phyloP scores from a whole-genome alignment of 805 yeast species.

The Sugiyamaella chiloensis region DNA sequence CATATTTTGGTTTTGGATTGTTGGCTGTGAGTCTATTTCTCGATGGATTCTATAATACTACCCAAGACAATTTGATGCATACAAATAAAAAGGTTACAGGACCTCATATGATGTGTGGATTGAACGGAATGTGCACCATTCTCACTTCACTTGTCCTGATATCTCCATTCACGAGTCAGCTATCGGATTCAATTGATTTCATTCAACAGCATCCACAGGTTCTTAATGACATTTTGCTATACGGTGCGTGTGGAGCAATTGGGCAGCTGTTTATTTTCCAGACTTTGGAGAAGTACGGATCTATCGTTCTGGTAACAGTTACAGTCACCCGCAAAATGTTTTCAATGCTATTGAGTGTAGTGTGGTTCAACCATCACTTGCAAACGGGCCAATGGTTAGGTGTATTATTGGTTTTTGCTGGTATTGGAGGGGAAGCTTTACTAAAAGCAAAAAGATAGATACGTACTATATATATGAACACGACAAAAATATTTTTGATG shows the following conservation, averaged over 20 bases:
- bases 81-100: constrained; percentile 58
- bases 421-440: constrained; percentile 76
- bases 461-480: too few relatives aligned
- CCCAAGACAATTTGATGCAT: constrained; percentile 82
- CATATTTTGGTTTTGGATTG: constrained; percentile 58
- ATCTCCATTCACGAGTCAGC: constrained; percentile 52
- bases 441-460: too few relatives aligned
- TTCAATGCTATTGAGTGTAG: constrained; percentile 86
- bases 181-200: constrained; percentile 48
- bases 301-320: constrained; percentile 81
- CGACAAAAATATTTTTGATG: too few relatives aligned
- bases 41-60: constrained; percentile 90
- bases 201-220: constrained; percentile 51
- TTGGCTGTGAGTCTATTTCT: constrained; percentile 63
- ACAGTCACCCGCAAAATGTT: constrained; percentile 96
- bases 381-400: constrained; percentile 71
- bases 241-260: constrained; percentile 76
- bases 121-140: constrained; percentile 46
- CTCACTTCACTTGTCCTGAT: constrained; percentile 43
- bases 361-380: constrained; percentile 79
- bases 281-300: constrained; percentile 80
- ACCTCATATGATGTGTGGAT: constrained; percentile 79
- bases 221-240: constrained; percentile 55
- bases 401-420: constrained; percentile 73
- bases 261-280: constrained; percentile 94